Conservation (phyloP, 805 yeast genomes). For the Starmera caribaea region DNA sequence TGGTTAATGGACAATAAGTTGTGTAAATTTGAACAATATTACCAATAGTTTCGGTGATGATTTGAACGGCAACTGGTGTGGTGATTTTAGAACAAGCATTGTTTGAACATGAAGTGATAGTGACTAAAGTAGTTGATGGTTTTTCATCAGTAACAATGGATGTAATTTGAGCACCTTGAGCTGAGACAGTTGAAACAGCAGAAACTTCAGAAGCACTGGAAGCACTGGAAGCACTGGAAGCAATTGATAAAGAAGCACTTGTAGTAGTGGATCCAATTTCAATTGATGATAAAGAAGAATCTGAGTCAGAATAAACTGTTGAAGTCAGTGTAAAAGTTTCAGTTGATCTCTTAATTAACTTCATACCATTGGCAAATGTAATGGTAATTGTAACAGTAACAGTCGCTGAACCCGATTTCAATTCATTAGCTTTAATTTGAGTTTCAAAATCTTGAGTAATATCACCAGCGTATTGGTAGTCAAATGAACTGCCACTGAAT, state of each 20-base stretch:
- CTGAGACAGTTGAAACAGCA: background rate
- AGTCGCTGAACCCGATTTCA: background rate
- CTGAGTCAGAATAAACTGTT: background rate
- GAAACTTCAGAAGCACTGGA: background rate
- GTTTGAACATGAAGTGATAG: constrained; percentile 5
- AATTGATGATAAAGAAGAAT: background rate
- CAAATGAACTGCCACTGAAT: background rate
- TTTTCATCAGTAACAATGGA: background rate
- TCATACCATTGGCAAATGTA: background rate
- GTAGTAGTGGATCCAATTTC: background rate
- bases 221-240: background rate
- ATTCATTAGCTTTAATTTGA: background rate
- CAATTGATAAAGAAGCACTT: background rate
- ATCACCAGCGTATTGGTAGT: background rate
- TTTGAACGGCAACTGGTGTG: constrained; percentile 13
- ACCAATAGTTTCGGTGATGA: constrained; percentile 15
- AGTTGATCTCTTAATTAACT: constrained; percentile 1
- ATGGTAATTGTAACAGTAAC: background rate
- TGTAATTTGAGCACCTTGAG: constrained; percentile 6
- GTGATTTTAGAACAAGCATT: constrained; percentile 18
- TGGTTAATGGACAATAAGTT: constrained; percentile 23
- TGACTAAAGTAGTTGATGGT: constrained; percentile 1
- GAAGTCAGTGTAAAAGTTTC: background rate
- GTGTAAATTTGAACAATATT: constrained; percentile 24
- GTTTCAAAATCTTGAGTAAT: background rate